phyloP scores from a whole-genome alignment of 140 eudicot species.

The Erigeron philadelphicus region DNA sequence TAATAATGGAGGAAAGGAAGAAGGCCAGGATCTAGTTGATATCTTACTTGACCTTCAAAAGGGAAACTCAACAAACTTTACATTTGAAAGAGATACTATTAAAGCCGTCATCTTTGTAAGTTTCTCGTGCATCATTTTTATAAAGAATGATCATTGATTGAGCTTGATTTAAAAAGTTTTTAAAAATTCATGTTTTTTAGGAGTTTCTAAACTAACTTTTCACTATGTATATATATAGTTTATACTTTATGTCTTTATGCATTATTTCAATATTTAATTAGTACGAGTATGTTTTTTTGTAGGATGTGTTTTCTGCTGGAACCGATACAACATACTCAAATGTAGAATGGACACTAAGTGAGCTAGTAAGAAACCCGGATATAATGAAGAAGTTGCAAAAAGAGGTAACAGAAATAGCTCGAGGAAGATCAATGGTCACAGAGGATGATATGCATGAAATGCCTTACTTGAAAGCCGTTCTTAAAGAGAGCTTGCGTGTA shows the following conservation, averaged over 20 bases:
- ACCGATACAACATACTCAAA: conserved; percentile 47
- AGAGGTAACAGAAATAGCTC: conserved; percentile 41
- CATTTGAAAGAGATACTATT: conserved; percentile 28
- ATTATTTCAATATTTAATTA: background rate
- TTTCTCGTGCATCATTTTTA: too few relatives aligned
- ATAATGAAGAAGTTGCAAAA: conserved; percentile 37
- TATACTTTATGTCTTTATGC: background rate
- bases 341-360: conserved; percentile 55
- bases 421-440: conserved; percentile 31
- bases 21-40: conserved; percentile 43
- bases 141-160: too few relatives aligned
- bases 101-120: conserved; percentile 45
- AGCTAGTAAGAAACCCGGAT: conserved; percentile 44
- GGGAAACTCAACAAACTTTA: conserved; percentile 25
- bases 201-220: too few relatives aligned
- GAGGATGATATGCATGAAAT: conserved; percentile 42
- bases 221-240: background rate
- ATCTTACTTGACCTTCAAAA: conserved; percentile 49
- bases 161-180: too few relatives aligned
- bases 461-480: conserved; percentile 47
- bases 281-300: background rate
- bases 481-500: conserved; percentile 51
- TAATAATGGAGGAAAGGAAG: background rate
- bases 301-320: conserved; percentile 70
- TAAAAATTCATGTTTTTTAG: too few relatives aligned